phyloP scores from a whole-genome alignment of 257 asterid genomes.

The Leonotis leonurus region DNA sequence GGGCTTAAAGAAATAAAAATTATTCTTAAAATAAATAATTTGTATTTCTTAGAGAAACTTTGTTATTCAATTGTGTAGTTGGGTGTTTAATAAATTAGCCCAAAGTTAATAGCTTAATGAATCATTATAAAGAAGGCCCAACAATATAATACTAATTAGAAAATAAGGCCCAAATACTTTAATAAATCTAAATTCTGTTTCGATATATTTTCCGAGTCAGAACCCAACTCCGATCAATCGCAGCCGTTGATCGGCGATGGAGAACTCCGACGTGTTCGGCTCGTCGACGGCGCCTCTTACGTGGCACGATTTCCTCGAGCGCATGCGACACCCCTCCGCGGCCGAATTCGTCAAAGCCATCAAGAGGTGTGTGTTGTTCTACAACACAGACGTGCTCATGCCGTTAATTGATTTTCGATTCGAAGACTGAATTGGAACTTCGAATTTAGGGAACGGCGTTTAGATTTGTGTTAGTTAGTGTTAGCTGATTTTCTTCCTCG shows the following conservation, averaged over 20 bases:
- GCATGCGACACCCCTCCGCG: slow-evolving; percentile 98
- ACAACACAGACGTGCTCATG: background rate
- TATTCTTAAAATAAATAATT: no score
- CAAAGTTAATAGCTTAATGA: no score
- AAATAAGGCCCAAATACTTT: no score
- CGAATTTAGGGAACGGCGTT: background rate
- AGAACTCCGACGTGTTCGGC: slow-evolving; percentile 69
- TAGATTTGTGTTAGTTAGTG: background rate
- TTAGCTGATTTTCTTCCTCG: slow-evolving; percentile 1
- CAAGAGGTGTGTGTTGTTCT: slow-evolving; percentile 75
- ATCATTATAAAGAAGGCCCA: no score
- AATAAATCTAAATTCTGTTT: no score
- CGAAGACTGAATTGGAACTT: background rate
- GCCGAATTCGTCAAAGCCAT: slow-evolving; percentile 86
- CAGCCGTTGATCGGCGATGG: slow-evolving; percentile 55
- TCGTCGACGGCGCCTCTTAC: slow-evolving; percentile 84
- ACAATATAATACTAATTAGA: no score
- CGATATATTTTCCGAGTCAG: no score
- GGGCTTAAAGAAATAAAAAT: no score
- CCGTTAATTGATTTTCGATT: background rate
- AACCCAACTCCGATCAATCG: slow-evolving; percentile 18
- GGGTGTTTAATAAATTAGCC: no score
- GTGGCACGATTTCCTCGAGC: slow-evolving; percentile 96
- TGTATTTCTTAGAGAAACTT: no score
- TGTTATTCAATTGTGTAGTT: no score